These are phyloP conservation scores for Wallacemonas sp. DNA, from an alignment of 208 protist species.

Conservation along the genomic window DNA sequence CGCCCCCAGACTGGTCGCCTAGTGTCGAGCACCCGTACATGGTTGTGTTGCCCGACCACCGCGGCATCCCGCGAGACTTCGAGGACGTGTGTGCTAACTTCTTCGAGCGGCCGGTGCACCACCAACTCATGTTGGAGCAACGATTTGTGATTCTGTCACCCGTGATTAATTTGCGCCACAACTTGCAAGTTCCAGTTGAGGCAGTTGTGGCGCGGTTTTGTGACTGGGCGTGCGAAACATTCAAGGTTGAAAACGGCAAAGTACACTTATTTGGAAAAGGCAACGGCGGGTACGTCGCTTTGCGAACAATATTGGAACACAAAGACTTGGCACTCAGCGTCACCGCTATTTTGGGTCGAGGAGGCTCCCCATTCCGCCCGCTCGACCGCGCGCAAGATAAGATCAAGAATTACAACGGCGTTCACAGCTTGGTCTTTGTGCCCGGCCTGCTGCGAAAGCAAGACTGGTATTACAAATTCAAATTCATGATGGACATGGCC, in stretches of 20 bases:
- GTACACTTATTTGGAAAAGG: slow-evolving; percentile 89
- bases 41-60: slow-evolving; percentile 76
- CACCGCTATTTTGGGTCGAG: slow-evolving; percentile 71
- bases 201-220: slow-evolving; percentile 82
- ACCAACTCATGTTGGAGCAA: slow-evolving; percentile 68
- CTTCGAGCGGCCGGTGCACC: slow-evolving; percentile 73
- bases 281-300: slow-evolving; percentile 71
- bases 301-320: slow-evolving; percentile 74
- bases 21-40: slow-evolving; percentile 74
- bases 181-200: slow-evolving; percentile 74
- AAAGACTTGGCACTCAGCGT: slow-evolving; percentile 76
- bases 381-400: slow-evolving; percentile 72
- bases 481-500: slow-evolving; percentile 88
- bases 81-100: slow-evolving; percentile 88
- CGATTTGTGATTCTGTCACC: slow-evolving; percentile 79
- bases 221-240: slow-evolving; percentile 80
- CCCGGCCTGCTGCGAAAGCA: slow-evolving; percentile 79
- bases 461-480: slow-evolving; percentile 91
- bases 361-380: slow-evolving; percentile 70
- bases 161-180: slow-evolving; percentile 76
- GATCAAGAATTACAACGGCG: slow-evolving; percentile 77
- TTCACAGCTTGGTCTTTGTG: slow-evolving; percentile 79
- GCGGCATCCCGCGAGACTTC: slow-evolving; percentile 76
- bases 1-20: slow-evolving; percentile 55
- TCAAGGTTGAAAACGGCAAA: slow-evolving; percentile 66